Evolutionary conservation across 306 rosid species (phyloP), one percentile per base, ranked within the genome.

Genomic region (Pueraria montana): DNA sequence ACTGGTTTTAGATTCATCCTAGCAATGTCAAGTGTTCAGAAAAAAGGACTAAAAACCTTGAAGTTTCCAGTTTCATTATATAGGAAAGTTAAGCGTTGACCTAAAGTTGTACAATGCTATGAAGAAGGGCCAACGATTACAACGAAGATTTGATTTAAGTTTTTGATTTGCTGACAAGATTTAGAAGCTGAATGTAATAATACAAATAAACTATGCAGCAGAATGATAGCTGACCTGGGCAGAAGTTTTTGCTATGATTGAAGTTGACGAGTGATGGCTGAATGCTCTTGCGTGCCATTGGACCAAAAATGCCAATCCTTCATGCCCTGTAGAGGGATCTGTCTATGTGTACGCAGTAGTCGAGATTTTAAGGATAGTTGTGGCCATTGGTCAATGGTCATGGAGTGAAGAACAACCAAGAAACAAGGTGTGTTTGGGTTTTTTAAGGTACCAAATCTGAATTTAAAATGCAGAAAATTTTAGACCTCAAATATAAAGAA

Each of bases 171-270:
- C 14, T 11, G 16, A 23, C 34, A 59, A 27, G 9, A 23, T 23
- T 58, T 58, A 59, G 34, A 58, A 23, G 66, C 8, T 59, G 20
- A 14, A 20, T 4, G 68, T 11, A 18, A 3, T 5, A 27, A 27
- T 61, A 5, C 1, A 61, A 61, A 26, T 1, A 17, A 65, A 18
- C 2, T 4, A 12, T 38, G 55, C 2, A 40, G 50, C 0, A 18
- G 9, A 38, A 36, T 11, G 17, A 18, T 68, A 30, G 32, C 78
- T 50, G 64, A 73, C 78, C 78, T 73, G 78, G 46, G 48, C 10
- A 11, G 77, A 72, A 27, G 63, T 64, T 72, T 5, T 10, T 49
- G 45, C 3, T 17, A 16, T 9, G 62, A 9, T 9, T 27, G 77
- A 16, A 17, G 10, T 27, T 49, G 43, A 17, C n/a, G n/a, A n/a